phyloP scores from a whole-genome alignment of 75 land plant genomes.

The Larix kaempferi region DNA sequence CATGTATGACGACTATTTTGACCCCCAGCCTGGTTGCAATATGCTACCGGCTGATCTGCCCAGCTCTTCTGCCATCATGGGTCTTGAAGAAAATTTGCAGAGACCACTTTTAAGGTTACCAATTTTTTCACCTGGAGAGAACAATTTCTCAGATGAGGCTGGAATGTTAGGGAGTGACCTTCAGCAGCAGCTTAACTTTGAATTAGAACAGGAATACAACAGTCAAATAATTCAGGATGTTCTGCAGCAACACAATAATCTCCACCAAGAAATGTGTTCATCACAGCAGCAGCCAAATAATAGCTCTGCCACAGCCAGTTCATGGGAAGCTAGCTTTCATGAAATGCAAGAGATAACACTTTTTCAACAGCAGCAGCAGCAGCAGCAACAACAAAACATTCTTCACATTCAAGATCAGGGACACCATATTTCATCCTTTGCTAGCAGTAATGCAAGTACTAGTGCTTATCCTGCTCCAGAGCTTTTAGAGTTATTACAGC shows the following conservation, averaged over 20 bases:
- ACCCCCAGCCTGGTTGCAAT: neutral
- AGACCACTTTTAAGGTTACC: neutral
- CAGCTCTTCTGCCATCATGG: neutral
- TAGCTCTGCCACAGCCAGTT: neutral
- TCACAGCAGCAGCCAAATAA: neutral
- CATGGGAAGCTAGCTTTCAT: slow-evolving; percentile 8
- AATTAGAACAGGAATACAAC: slow-evolving; percentile 15
- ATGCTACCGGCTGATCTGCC: neutral
- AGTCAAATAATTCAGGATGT: slow-evolving; percentile 10
- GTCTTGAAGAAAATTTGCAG: slow-evolving; percentile 3
- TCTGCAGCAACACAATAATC: slow-evolving; percentile 1
- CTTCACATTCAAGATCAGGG: neutral
- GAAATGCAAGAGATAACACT: slow-evolving; percentile 12
- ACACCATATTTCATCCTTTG: neutral
- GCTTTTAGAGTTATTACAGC: slow-evolving; percentile 37
- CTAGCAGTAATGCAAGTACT: neutral
- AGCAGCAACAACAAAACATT: neutral
- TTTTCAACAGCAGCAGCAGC: slow-evolving; percentile 10
- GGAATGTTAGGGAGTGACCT: neutral
- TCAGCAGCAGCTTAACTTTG: slow-evolving; percentile 20
- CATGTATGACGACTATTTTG: slow-evolving; percentile 6
- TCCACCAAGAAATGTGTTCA: slow-evolving; percentile 1
- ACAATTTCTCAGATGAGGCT: slow-evolving; percentile 1
- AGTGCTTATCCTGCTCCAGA: slow-evolving; percentile 23
- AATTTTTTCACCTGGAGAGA: slow-evolving; percentile 6